Conservation (phyloP, 805 yeast genomes). For the Barnettozyma wickerhamii region DNA sequence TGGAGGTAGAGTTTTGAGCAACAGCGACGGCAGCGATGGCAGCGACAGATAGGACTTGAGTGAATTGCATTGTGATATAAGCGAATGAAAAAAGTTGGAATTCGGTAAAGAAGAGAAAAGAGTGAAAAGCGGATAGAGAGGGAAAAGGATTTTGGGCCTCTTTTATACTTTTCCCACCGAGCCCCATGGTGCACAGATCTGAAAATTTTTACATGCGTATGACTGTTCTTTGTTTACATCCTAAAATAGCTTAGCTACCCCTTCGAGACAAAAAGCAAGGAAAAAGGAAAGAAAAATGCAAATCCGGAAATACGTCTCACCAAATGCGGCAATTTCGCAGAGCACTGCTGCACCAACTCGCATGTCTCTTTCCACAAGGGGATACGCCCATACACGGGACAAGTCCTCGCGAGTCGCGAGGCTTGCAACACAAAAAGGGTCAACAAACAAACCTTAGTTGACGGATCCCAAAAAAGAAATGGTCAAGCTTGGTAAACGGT, state of each 20-base stretch:
- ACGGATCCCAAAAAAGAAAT: too few relatives aligned
- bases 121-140: not conserved
- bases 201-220: slow-evolving; percentile 1
- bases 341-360: too few relatives aligned
- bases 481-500: too few relatives aligned
- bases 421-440: too few relatives aligned
- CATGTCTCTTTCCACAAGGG: too few relatives aligned
- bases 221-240: slow-evolving; percentile 6
- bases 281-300: slow-evolving; percentile 1
- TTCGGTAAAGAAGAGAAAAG: slow-evolving; percentile 1
- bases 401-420: too few relatives aligned
- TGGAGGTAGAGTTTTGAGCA: slow-evolving; percentile 17
- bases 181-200: too few relatives aligned
- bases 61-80: slow-evolving; percentile 32
- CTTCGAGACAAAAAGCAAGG: slow-evolving; percentile 3
- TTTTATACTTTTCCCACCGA: slow-evolving; percentile 8
- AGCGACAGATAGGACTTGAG: slow-evolving; percentile 25
- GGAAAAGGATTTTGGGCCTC: not conserved
- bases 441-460: too few relatives aligned
- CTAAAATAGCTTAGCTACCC: not conserved
- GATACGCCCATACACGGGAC: too few relatives aligned
- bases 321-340: too few relatives aligned
- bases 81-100: slow-evolving; percentile 28
- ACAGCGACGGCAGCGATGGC: slow-evolving; percentile 26
- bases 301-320: too few relatives aligned